Percentiles rank a stretch among this genome's conserved stretches.
Evolutionary conservation across 495 filamentous ascomycete genomes (phyloP).

Genomic region (Hyaloscypha finlandica): DNA sequence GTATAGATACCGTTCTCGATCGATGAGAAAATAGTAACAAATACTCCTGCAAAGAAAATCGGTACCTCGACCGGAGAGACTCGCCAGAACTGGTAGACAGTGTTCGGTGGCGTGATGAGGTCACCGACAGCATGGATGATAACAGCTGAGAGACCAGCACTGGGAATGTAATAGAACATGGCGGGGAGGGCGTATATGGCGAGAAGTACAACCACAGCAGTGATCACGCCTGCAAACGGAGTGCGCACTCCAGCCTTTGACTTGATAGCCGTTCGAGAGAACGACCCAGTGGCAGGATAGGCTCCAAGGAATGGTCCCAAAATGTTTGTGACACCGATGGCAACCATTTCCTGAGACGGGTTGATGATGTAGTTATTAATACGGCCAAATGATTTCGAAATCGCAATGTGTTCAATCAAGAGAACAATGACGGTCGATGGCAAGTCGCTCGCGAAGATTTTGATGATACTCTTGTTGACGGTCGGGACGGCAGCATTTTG

Average conservation of each 20-base stretch:
- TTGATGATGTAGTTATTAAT: slow-evolving; percentile 99
- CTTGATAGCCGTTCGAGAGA: slow-evolving; percentile 97
- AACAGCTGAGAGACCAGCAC: slow-evolving; percentile 81
- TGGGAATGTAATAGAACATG: slow-evolving; percentile 95
- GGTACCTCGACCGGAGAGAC: slow-evolving; percentile 86
- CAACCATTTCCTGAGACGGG: slow-evolving; percentile 94
- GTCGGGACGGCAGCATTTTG: slow-evolving; percentile 75
- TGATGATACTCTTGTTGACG: slow-evolving; percentile 52
- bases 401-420: slow-evolving; percentile 95
- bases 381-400: slow-evolving; percentile 95
- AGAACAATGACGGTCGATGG: slow-evolving; percentile 89
- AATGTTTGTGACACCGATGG: slow-evolving; percentile 89
- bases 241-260: slow-evolving; percentile 96
- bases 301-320: slow-evolving; percentile 92
- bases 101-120: slow-evolving; percentile 90
- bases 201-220: slow-evolving; percentile 83
- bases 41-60: slow-evolving; percentile 91
- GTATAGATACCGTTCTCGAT: slow-evolving; percentile 95
- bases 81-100: slow-evolving; percentile 94
- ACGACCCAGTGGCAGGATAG: slow-evolving; percentile 94
- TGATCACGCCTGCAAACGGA: slow-evolving; percentile 90
- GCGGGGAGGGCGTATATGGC: slow-evolving; percentile 91
- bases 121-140: slow-evolving; percentile 98
- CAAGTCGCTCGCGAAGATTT: slow-evolving; percentile 60
- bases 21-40: slow-evolving; percentile 83